Base-by-base conservation (phyloP, 305 asterid species). In the Fraxinus paxiana region DNA sequence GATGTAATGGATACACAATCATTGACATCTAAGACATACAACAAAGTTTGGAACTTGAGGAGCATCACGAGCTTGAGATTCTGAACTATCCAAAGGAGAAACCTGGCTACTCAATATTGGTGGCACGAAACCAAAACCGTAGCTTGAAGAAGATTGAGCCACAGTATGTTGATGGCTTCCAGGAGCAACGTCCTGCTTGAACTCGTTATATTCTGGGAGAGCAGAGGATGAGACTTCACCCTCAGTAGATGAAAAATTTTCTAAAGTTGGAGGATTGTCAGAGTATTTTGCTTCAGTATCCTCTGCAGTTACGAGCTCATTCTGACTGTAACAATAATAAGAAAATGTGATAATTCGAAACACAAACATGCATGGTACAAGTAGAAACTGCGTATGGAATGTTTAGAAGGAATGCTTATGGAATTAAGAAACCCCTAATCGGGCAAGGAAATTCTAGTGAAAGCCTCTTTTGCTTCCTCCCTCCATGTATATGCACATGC, bases 1-100 rank as follows among this genome's bases (percentile, higher is more conserved):
- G 78, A 67, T 46, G 77, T 37, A 46, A 46, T 41, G 51, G 51
- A 41, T 10, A 41, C 51, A 24, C 30, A 76, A 81, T 33, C 37
- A 72, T 78, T 46, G 77, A 41, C 73, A 78, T 34, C 41, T 35
- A 75, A 82, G 79, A 91, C 97, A 77, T 88, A 94, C 98, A 79
- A 92, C 86, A 88, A 88, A 87, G 84, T 89, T 87, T 77, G 96
- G 93, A 82, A 84, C 85, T 34, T 91, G 95, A 84, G 93, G 85
- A 81, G 87, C 91, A 83, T 93, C 97, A 37, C 89, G 94, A 76
- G 90, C 85, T 85, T 88, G 97, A 81, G 91, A 76, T 80, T 93
- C 98, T 13, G 88, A 88, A 89, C 85, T 90, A 82, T 93, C 98
- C 51, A 89, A 88, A 56, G 92, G 85, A 72, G 94, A 77, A 80